Base-by-base conservation (phyloP, 1,284 basidiomycete species). In the Tilletia setariae region DNA sequence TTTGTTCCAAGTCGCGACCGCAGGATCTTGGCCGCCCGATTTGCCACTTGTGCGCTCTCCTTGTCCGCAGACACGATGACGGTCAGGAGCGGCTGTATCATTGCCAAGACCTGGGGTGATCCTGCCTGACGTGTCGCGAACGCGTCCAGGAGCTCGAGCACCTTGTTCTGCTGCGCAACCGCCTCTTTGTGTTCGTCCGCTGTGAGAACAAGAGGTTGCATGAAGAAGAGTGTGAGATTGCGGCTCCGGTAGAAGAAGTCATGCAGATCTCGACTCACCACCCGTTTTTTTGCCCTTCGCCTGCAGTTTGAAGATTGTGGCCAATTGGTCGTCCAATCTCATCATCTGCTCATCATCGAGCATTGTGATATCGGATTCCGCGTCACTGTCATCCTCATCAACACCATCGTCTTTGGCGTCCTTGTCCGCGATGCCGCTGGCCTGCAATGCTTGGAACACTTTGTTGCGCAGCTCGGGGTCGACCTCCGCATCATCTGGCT, bases 321-420 rank as follows among this genome's bases (percentile, higher is more conserved):
- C 92, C 6, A 98, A 88, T 79, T 96, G 92, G 71, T 92, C 91
- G 80, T 98, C 95, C 53, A 98, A 88, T 63, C 91, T 90, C 86
- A 97, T 89, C 95, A 98, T 98, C 84, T 97, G 92, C 59, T 98
- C 94, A 79, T 98, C 95, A 43, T 76, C 77, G 30, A 80, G 40
- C 16, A 74, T 75, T 2, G 77, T 74, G 44, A 76, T 72, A 21
- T 72, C 70, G 16, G 56, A 61, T 30, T 61, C 56, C 13, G 56
- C 56, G 35, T 61, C 56, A 21, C 85, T 84, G 40, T 84, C 85
- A 16, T 83, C 85, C 2, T 84, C 86, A 11, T 40, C 35, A 40
- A 6, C 11, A 11, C 11, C 76, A 1, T 66, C 67, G 9, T 78
- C 77, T 19, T 85, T 72, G 19, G 74, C 85, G 3, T 85, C 75